These are phyloP conservation scores for Orbilia blumenaviensis DNA, from an alignment of 2,329 filamentous ascomycete genomes.

Conservation along the genomic window DNA sequence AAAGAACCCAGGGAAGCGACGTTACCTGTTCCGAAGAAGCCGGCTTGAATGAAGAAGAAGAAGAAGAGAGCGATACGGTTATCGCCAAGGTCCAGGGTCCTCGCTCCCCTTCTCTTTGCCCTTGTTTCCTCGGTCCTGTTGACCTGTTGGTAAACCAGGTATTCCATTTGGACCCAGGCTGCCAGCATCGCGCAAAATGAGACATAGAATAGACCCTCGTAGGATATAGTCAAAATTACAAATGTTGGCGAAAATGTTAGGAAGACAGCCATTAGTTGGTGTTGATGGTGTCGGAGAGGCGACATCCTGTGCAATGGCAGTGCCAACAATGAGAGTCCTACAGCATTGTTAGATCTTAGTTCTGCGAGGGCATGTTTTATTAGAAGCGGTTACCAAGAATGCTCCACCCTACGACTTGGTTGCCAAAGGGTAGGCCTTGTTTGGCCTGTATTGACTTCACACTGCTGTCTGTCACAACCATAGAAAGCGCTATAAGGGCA, in stretches of 20 bases:
- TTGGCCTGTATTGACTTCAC: slow-evolving; percentile 85
- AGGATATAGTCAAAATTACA: slow-evolving; percentile 95
- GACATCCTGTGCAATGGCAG: slow-evolving; percentile 83
- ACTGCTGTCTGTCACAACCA: slow-evolving; percentile 86
- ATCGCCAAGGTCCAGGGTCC: slow-evolving; percentile 78
- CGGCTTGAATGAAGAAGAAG: slow-evolving; percentile 91
- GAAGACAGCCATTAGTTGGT: slow-evolving; percentile 87
- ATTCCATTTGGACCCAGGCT: slow-evolving; percentile 91
- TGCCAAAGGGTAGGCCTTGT: slow-evolving; percentile 82
- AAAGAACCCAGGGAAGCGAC: slow-evolving; percentile 93
- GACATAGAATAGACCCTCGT: slow-evolving; percentile 95
- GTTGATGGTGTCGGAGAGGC: slow-evolving; percentile 86
- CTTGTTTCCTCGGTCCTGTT: not conserved
- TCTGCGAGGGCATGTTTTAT: not conserved
- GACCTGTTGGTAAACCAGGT: slow-evolving; percentile 70
- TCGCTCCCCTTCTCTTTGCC: slow-evolving; percentile 46
- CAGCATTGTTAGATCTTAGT: slow-evolving; percentile 45
- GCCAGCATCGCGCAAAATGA: slow-evolving; percentile 83
- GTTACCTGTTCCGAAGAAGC: slow-evolving; percentile 97
- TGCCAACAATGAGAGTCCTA: slow-evolving; percentile 77
- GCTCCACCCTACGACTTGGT: slow-evolving; percentile 85
- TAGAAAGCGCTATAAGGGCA: slow-evolving; percentile 67
- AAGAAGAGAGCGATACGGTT: slow-evolving; percentile 91
- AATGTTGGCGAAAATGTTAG: slow-evolving; percentile 92
- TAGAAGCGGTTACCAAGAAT: slow-evolving; percentile 70